A percentile compares a stretch with the other conserved stretches of the same genome.
These are phyloP conservation scores for Paraglomus brasilianum DNA, from an alignment of 192 early-diverging fungal genomes.

Conservation along the genomic window DNA sequence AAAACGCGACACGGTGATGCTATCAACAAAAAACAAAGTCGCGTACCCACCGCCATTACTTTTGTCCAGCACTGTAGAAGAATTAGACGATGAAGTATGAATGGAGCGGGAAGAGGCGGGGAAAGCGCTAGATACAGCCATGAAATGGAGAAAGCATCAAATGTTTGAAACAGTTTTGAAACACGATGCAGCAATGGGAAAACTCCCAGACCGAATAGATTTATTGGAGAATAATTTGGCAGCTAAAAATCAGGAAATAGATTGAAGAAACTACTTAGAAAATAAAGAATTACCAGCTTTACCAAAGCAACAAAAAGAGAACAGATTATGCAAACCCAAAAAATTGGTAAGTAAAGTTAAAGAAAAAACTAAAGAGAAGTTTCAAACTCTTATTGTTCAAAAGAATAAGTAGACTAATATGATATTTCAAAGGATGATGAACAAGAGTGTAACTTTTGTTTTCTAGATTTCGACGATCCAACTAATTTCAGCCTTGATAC, in stretches of 20 bases:
- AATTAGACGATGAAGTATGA: constrained; percentile 1
- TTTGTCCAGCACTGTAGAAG: too few relatives aligned
- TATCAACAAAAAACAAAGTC: too few relatives aligned
- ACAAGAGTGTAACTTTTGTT: not conserved
- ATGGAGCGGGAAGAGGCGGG: not conserved
- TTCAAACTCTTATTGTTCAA: constrained; percentile 22
- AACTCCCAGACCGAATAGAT: constrained; percentile 6
- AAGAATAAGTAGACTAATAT: constrained; percentile 16
- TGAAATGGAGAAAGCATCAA: constrained; percentile 17
- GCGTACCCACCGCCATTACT: too few relatives aligned
- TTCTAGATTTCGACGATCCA: not conserved
- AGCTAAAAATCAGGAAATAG: constrained; percentile 16
- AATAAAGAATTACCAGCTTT: constrained; percentile 12
- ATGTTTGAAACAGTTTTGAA: constrained; percentile 8
- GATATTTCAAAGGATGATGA: not conserved
- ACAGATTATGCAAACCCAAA: constrained; percentile 9
- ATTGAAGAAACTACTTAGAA: constrained; percentile 17
- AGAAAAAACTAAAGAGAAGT: constrained; percentile 15
- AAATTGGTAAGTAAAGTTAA: constrained; percentile 20
- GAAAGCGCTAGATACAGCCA: constrained; percentile 6
- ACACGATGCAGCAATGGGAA: constrained; percentile 1
- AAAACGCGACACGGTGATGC: too few relatives aligned
- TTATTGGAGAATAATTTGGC: constrained; percentile 17
- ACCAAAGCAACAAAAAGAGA: constrained; percentile 21
- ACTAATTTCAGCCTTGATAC: constrained; percentile 6